These are phyloP conservation scores for Oryza coarctata DNA, from an alignment of 176 grass and related monocot species.

Conservation along the genomic window DNA sequence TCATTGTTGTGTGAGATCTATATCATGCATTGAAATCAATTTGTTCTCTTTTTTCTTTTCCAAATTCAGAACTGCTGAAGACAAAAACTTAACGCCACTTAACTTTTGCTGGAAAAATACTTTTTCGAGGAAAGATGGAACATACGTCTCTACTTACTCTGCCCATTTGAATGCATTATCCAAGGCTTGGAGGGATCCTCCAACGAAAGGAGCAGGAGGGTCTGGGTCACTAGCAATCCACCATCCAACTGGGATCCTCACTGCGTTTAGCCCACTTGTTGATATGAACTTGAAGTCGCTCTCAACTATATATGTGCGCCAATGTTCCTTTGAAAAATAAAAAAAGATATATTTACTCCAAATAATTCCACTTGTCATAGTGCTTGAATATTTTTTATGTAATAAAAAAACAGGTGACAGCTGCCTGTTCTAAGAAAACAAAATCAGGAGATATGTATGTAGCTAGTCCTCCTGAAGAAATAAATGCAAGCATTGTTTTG, in stretches of 20 bases:
- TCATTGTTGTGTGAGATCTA: too few species aligned
- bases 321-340: slow-evolving; percentile 29
- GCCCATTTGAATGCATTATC: slow-evolving; percentile 65
- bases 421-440: background rate
- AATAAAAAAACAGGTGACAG: background rate
- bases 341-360: background rate
- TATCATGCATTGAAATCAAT: too few species aligned
- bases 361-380: too few species aligned
- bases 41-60: too few species aligned
- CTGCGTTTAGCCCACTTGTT: slow-evolving; percentile 33
- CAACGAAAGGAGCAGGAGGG: slow-evolving; percentile 52
- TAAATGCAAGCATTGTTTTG: background rate
- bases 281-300: slow-evolving; percentile 48
- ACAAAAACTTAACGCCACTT: too few species aligned
- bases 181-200: slow-evolving; percentile 45
- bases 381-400: background rate
- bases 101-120: too few species aligned
- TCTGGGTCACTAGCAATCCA: slow-evolving; percentile 56
- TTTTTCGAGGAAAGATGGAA: too few species aligned
- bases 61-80: too few species aligned
- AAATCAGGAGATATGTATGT: background rate
- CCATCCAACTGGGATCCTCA: slow-evolving; percentile 66
- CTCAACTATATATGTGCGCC: slow-evolving; percentile 46
- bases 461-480: background rate
- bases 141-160: slow-evolving; percentile 46